Evolutionary conservation across 805 yeast genomes (phyloP).

Genomic region (Wickerhamiella hasegawae): DNA sequence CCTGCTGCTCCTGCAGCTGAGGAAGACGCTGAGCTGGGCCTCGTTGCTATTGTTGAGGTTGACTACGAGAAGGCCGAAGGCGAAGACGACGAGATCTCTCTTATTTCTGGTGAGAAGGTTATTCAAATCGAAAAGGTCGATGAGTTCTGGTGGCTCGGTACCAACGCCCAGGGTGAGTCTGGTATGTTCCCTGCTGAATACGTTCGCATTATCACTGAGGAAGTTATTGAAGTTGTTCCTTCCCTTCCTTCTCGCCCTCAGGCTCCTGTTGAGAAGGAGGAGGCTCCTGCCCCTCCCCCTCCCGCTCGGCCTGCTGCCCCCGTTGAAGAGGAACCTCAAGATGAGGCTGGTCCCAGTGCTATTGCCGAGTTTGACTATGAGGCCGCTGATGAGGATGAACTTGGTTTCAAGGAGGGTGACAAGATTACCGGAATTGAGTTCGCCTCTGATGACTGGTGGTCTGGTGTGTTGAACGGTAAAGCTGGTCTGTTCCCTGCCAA

Average conservation of each 20-base stretch:
- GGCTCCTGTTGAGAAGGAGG: slow-evolving; percentile 2
- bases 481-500: slow-evolving; percentile 84
- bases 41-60: slow-evolving; percentile 47
- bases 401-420: slow-evolving; percentile 74
- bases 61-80: slow-evolving; percentile 61
- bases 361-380: slow-evolving; percentile 66
- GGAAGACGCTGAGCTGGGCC: slow-evolving; percentile 9
- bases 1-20: slow-evolving; percentile 4
- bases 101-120: slow-evolving; percentile 50
- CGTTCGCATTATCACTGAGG: slow-evolving; percentile 30
- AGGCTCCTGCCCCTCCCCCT: slow-evolving; percentile 6
- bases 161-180: slow-evolving; percentile 49
- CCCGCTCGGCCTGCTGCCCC: slow-evolving; percentile 7
- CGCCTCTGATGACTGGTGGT: slow-evolving; percentile 96
- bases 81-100: slow-evolving; percentile 60
- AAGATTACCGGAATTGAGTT: slow-evolving; percentile 66
- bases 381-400: slow-evolving; percentile 85
- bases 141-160: slow-evolving; percentile 88
- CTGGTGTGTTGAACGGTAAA: slow-evolving; percentile 67
- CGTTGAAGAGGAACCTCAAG: background rate
- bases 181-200: slow-evolving; percentile 89
- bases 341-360: slow-evolving; percentile 30
- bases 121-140: slow-evolving; percentile 53
- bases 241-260: slow-evolving; percentile 2
- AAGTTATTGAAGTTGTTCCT: slow-evolving; percentile 9